Conservation (phyloP, 202 grass and related monocot genomes). For the Saccharum hybrid region DNA sequence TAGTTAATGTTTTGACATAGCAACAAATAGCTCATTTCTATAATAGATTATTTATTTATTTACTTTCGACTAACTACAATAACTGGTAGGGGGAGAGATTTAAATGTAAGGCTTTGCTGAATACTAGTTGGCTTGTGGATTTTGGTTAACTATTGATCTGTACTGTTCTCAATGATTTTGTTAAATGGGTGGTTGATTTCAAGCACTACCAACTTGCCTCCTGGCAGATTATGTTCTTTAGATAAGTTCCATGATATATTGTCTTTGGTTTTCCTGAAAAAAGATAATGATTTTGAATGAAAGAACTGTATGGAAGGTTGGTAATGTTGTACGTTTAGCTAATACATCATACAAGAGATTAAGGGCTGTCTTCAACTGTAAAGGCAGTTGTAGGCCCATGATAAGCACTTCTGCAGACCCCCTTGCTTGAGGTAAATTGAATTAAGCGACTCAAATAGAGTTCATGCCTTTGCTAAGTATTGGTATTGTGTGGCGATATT, state of each 20-base stretch:
- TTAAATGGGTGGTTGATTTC: neutral
- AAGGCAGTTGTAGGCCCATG: slow-evolving; percentile 7
- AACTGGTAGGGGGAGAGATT: neutral
- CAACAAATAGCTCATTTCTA: no score
- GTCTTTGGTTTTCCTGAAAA: neutral
- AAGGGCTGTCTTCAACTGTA: slow-evolving; percentile 4
- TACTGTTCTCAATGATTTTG: slow-evolving; percentile 1
- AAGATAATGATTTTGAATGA: neutral
- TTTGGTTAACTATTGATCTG: neutral
- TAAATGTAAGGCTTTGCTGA: slow-evolving; percentile 19
- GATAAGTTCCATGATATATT: slow-evolving; percentile 8
- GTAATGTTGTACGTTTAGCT: neutral
- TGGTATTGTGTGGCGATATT: slow-evolving; percentile 18
- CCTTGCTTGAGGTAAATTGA: neutral
- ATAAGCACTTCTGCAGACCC: neutral
- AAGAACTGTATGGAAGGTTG: slow-evolving; percentile 3
- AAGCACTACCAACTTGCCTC: slow-evolving; percentile 7
- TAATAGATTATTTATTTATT: neutral
- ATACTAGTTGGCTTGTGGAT: slow-evolving; percentile 3
- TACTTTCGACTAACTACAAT: neutral
- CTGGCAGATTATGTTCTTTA: slow-evolving; percentile 16
- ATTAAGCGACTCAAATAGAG: slow-evolving; percentile 1
- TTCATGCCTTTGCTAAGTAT: slow-evolving; percentile 20
- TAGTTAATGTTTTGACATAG: no score
- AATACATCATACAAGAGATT: slow-evolving; percentile 10